Evolutionary conservation across 108 stramenopile genomes (phyloP), one percentile per base, ranked within the genome.

Genomic region (Aureococcus anophagefferens): DNA sequence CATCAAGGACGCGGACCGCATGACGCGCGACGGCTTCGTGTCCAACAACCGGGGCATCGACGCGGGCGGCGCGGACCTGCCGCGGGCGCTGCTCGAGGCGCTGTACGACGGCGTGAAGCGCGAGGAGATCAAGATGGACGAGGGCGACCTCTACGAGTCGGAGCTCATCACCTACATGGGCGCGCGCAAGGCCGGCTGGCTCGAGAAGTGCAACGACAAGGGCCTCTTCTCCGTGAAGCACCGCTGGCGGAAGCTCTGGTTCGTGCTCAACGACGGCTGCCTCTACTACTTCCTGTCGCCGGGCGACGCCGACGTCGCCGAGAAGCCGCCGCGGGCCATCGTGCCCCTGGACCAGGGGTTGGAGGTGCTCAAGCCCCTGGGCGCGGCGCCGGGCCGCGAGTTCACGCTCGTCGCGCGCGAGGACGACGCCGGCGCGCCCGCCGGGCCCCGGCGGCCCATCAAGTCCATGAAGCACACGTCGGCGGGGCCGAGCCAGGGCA

Each of bases 21-120:
- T 96, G 94, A 94, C 92, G 33, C 72, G 89, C 18, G 89, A 94
- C 31, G 90, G 93, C 46, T 96, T 98, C 76, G 80, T 92, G n/a
- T 70, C 83, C 65, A 93, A 94, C 83, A 94, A 93, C 70, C 88
- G 90, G 34, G 93, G 90, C 29, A 93, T 94, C 68, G 93, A 96
- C 80, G n/a, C n/a, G n/a, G 91, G 72, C 62, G 95, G 95, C 5
- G 77, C 73, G 9, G 92, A 96, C 75, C 76, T 96, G n/a, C 90
- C 91, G 9, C 65, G 63, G 35, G 88, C 88, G 13, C 88, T 90
- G 66, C 74, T 93, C n/a, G 80, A 72, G 28, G 79, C 81, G 64
- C 80, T 98, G n/a, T 96, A 98, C 73, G 74, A 83, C 21, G 81
- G 88, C 34, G 92, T 96, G 45, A 83, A 90, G 68, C 75, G n/a